Base-by-base conservation (phyloP, 2,329 filamentous ascomycete genomes). In the Cryphonectria naterciae region DNA sequence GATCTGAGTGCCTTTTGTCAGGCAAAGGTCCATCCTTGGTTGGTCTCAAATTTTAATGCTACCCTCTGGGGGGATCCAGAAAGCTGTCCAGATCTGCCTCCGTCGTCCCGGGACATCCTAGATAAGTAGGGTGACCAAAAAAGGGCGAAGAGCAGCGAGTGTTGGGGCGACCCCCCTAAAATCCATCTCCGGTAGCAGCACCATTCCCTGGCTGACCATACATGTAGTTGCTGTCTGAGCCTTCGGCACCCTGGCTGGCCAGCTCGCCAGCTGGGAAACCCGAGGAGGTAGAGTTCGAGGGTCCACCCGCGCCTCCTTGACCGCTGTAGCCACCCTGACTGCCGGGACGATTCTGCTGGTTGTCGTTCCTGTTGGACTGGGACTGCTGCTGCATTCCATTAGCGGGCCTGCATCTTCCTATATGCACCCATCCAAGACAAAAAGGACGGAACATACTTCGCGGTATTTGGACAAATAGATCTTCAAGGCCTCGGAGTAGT, bases 391-490 rank as follows among this genome's bases (percentile, higher is more conserved):
- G 43, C 32, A 64, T 82, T 67, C 69, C 8, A 68, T 72, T 64
- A 80, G 80, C 77, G 74, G 22, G 41, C 64, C 62, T 61, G n/a
- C 22, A 52, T 37, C 17, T 32, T 22, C 32, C 35, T 43, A 39
- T 25, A 43, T 43, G 15, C 52, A 22, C 13, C 35, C 43, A 43
- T 68, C 6, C 13, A 52, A 67, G 54, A 65, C 61, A 68, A 37
- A 66, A 72, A 46, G 17, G 28, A 43, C 15, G 69, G n/a, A 64
- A 76, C 92, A 89, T 88, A 98, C 96, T 88, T 99, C 96, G 81
- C 96, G 92, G 82, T 98, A 99, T 80, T 98, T 96, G 72, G 95
- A 94, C 58, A 99, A 88, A 81, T 99, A 99, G 76, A 99, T 98
- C 83, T 99, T 99, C 71, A 99, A 86, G 1, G 96, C 96, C 81